Evolutionary conservation across 2,329 filamentous ascomycete genomes (phyloP).

Genomic region (Hypoxylon sp.): DNA sequence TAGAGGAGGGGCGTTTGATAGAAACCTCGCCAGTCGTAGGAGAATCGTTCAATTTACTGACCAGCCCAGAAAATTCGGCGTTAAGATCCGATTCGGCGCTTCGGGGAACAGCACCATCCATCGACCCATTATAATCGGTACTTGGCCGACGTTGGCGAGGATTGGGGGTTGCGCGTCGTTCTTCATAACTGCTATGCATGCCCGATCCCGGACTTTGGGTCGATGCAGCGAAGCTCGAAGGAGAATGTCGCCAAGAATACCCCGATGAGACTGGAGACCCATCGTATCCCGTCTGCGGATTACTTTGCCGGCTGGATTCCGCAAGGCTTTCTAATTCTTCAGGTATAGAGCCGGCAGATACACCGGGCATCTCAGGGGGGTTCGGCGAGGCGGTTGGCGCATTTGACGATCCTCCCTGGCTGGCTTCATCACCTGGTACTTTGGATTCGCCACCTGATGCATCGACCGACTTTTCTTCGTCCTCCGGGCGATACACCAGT

Average conservation of each 20-base stretch:
- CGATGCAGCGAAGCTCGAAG: neutral
- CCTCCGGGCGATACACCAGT: conserved; percentile 57
- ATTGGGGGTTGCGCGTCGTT: conserved; percentile 7
- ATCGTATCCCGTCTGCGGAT: conserved; percentile 1
- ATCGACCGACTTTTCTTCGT: conserved; percentile 37
- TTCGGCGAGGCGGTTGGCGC: conserved; percentile 8
- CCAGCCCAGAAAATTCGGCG: conserved; percentile 18
- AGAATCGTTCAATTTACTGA: conserved; percentile 3
- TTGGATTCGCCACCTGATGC: conserved; percentile 23
- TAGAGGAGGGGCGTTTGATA: conserved; percentile 50
- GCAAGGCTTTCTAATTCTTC: neutral
- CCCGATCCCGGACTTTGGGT: neutral
- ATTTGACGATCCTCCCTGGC: conserved; percentile 2
- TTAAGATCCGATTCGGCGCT: conserved; percentile 10
- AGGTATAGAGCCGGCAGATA: neutral
- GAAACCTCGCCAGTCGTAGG: neutral
- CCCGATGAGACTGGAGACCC: conserved; percentile 29
- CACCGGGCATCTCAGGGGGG: neutral
- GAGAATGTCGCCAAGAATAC: conserved; percentile 26
- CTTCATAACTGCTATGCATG: conserved; percentile 11
- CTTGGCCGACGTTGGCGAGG: neutral
- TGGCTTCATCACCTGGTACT: neutral
- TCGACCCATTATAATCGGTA: neutral
- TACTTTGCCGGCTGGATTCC: conserved; percentile 11
- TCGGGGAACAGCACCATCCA: conserved; percentile 3